Conservation (phyloP, 306 rosid genomes). For the Fagus sylvatica region DNA sequence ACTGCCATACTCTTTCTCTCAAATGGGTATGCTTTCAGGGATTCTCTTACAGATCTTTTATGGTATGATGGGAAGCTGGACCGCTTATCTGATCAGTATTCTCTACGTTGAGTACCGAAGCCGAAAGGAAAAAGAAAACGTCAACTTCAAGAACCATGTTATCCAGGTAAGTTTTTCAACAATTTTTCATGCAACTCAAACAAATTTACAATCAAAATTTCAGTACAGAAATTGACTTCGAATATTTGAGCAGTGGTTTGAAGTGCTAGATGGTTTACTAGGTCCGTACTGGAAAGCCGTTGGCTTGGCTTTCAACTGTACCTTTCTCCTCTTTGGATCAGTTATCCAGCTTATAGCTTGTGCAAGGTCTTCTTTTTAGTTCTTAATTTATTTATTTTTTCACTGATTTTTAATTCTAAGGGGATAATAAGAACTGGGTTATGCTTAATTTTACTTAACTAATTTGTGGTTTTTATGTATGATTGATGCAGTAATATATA, state of each 20-base stretch:
- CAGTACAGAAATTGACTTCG: neutral
- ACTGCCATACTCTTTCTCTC: conserved; percentile 85
- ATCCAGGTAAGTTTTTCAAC: conserved; percentile 62
- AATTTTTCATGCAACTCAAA: neutral
- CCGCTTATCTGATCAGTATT: conserved; percentile 88
- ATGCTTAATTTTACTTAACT: conserved; percentile 1
- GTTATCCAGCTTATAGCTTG: conserved; percentile 96
- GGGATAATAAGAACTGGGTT: neutral
- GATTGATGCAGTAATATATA: conserved; percentile 73
- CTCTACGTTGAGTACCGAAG: conserved; percentile 84
- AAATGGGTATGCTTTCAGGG: conserved; percentile 84
- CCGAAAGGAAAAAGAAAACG: conserved; percentile 82
- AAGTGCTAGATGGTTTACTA: conserved; percentile 84
- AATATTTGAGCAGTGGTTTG: conserved; percentile 72
- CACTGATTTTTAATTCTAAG: neutral
- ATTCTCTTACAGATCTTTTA: conserved; percentile 74
- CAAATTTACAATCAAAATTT: neutral
- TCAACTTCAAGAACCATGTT: conserved; percentile 93
- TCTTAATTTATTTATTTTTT: neutral
- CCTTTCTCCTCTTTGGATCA: conserved; percentile 89
- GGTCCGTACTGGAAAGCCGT: conserved; percentile 90
- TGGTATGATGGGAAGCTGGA: conserved; percentile 91
- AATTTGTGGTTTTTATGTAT: neutral
- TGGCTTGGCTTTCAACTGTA: conserved; percentile 92
- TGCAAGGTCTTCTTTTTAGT: conserved; percentile 67